Evolutionary conservation across 208 protist genomes (phyloP).

Genomic region (Trypanosoma platydactyli): DNA sequence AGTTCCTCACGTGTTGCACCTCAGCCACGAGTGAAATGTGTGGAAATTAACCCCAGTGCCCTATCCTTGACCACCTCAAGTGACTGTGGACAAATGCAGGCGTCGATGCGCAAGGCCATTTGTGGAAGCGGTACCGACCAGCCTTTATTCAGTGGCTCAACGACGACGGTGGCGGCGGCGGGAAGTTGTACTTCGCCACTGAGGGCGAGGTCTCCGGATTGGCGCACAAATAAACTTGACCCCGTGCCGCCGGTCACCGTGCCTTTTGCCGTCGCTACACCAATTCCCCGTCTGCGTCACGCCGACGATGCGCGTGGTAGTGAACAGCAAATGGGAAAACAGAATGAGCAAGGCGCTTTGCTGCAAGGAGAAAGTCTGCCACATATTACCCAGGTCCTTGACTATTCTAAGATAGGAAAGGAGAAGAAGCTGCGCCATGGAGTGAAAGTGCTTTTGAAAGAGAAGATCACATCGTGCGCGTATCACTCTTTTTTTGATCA

Average conservation of each 20-base stretch:
- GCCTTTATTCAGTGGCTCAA: no score
- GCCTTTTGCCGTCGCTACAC: neutral
- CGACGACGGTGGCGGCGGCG: no score
- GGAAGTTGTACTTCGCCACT: neutral
- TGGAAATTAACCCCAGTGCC: no score
- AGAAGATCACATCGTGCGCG: conserved; percentile 7
- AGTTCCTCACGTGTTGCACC: no score
- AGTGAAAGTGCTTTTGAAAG: conserved; percentile 36
- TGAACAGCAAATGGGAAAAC: conserved; percentile 1
- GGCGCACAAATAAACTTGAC: neutral
- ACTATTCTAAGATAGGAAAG: neutral
- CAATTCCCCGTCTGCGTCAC: conserved; percentile 24
- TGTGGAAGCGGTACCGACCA: no score
- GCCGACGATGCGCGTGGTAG: conserved; percentile 11
- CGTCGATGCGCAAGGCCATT: no score
- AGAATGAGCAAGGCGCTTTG: conserved; percentile 1
- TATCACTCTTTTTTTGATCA: conserved; percentile 11
- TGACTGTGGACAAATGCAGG: no score
- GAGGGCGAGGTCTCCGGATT: neutral
- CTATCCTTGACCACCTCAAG: no score
- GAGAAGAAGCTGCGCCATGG: conserved; percentile 18
- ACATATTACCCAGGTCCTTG: conserved; percentile 11
- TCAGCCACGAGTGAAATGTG: no score
- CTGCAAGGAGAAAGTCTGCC: conserved; percentile 1
- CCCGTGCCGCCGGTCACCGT: conserved; percentile 13